A percentile compares a stretch with the other conserved stretches of the same genome.
phyloP scores from a whole-genome alignment of 2,329 filamentous ascomycete species.

The Stylonectria norvegica region DNA sequence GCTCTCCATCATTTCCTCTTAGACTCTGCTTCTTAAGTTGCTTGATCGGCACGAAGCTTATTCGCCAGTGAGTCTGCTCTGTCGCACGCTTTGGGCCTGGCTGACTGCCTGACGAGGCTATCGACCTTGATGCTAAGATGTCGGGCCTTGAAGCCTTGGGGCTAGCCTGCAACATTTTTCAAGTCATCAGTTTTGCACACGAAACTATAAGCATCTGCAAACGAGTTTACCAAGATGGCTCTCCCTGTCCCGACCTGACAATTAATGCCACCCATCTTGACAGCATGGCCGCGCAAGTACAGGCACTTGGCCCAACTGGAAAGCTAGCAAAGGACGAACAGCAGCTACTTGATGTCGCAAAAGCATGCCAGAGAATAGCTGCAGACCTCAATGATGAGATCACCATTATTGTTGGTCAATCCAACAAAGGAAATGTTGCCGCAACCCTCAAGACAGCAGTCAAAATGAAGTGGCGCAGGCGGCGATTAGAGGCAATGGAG shows the following conservation, averaged over 20 bases:
- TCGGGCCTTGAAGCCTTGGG: constrained; percentile 21
- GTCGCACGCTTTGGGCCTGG: too few relatives aligned
- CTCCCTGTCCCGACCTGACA: constrained; percentile 1
- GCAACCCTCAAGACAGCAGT: constrained; percentile 6
- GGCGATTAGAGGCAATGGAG: constrained; percentile 15
- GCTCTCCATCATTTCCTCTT: too few relatives aligned
- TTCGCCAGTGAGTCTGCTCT: too few relatives aligned
- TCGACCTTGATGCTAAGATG: constrained; percentile 18
- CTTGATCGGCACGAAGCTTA: too few relatives aligned
- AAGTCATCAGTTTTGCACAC: constrained; percentile 19
- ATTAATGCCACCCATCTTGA: constrained; percentile 1
- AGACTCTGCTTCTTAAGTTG: too few relatives aligned
- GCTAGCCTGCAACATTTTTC: constrained; percentile 24
- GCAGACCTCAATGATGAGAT: constrained; percentile 4
- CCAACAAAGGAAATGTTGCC: constrained; percentile 1
- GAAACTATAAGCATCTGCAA: constrained; percentile 16
- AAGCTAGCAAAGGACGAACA: not conserved
- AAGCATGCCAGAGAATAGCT: constrained; percentile 3
- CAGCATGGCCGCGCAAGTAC: not conserved
- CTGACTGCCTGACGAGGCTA: too few relatives aligned
- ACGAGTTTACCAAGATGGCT: constrained; percentile 14
- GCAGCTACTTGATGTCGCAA: not conserved
- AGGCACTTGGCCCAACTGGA: not conserved
- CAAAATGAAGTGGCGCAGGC: constrained; percentile 21
- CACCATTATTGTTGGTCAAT: constrained; percentile 2